Evolutionary conservation across 78 protist species (phyloP).

Genomic region (Dictyostelium purpureum): DNA sequence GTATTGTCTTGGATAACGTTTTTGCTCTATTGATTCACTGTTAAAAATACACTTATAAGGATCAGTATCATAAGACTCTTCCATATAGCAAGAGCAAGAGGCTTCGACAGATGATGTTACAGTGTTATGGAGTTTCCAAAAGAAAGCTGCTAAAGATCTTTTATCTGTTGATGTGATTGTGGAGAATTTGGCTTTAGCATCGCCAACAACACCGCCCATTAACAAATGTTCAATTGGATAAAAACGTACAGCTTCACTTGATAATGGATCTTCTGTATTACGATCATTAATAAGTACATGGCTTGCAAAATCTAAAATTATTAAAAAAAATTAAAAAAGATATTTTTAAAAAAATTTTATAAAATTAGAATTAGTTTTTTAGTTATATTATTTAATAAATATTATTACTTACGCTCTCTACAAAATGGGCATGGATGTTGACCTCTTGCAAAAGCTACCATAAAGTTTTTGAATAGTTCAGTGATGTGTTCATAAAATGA

Average conservation of each 20-base stretch:
- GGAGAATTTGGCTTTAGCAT: not conserved
- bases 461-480: not conserved
- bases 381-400: too few species aligned
- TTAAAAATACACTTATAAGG: slow-evolving; percentile 12
- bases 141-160: not conserved
- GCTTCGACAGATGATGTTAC: not conserved
- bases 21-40: not conserved
- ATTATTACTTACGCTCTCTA: slow-evolving; percentile 6
- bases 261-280: not conserved
- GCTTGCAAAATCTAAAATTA: too few species aligned
- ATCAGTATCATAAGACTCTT: not conserved
- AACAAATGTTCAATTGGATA: slow-evolving; percentile 24
- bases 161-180: not conserved
- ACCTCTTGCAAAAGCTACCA: not conserved
- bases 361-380: too few species aligned
- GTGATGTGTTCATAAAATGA: not conserved
- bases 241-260: slow-evolving; percentile 3
- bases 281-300: not conserved
- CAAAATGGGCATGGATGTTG: slow-evolving; percentile 26
- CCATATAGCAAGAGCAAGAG: not conserved
- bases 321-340: too few species aligned
- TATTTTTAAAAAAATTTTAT: too few species aligned
- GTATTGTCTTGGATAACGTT: not conserved
- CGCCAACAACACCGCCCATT: not conserved
- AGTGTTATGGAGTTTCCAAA: slow-evolving; percentile 7